Percentiles rank a stretch among this genome's conserved stretches.
Conservation (phyloP, 257 asterid species). For the Paraleonurus japonicus region DNA sequence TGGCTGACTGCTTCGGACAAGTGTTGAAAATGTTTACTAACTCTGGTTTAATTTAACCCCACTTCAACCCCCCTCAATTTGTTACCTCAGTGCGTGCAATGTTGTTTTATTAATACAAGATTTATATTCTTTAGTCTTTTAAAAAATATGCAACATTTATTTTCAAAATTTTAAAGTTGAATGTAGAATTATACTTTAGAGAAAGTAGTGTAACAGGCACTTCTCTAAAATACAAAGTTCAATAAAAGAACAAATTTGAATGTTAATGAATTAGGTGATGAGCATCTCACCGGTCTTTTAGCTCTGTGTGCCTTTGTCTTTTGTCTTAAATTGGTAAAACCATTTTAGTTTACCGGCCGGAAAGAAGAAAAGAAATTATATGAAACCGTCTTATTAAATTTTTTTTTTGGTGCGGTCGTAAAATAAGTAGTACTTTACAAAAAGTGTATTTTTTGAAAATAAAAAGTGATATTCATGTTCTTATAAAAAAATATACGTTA, state of each 20-base stretch:
- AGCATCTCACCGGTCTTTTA: not conserved
- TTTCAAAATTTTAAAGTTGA: not conserved
- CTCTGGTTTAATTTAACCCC: slow-evolving; percentile 2
- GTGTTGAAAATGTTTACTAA: slow-evolving; percentile 9
- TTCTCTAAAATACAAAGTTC: too few species aligned
- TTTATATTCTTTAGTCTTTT: not conserved
- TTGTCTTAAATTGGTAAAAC: not conserved
- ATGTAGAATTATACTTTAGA: not conserved
- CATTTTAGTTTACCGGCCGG: not conserved
- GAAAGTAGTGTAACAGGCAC: too few species aligned
- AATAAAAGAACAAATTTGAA: too few species aligned
- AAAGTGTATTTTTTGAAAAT: too few species aligned
- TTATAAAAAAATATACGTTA: too few species aligned
- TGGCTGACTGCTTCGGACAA: slow-evolving; percentile 8
- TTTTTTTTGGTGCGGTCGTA: too few species aligned
- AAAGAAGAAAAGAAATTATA: not conserved
- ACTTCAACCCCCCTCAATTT: not conserved
- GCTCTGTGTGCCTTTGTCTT: not conserved
- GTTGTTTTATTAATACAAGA: too few species aligned
- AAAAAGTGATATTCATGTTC: too few species aligned
- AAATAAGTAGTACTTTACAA: too few species aligned
- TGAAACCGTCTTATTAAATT: too few species aligned
- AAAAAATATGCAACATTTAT: not conserved
- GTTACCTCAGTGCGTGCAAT: not conserved
- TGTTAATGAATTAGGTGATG: not conserved